Base-by-base conservation (phyloP, 106 monocot species). In the Xerophyta viscosa region DNA sequence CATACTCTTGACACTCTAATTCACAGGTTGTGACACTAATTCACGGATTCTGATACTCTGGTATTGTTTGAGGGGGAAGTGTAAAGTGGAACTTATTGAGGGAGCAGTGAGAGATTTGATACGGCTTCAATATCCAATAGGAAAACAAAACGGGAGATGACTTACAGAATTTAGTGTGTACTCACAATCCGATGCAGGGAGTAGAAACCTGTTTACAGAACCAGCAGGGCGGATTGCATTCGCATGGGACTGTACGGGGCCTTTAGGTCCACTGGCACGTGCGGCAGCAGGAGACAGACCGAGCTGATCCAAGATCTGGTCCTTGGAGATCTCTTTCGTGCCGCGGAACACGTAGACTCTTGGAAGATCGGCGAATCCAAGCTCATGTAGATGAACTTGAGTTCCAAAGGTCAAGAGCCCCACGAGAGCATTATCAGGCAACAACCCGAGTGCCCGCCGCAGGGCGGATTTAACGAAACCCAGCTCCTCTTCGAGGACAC, bases 401-500 rank as follows among this genome's bases (percentile, higher is more conserved):
- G 98, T 99, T 21, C 98, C 98, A 41, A 74, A 99, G 2, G 98
- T 79, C 18, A 99, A 50, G 30, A 99, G 57, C 23, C 98, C 98
- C 11, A 99, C 98, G 8, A 90, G 73, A 1, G 98, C 90, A 56
- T 86, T 76, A 13, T 86, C 98, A 2, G 98, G 98, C 28, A 99
- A 60, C 8, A 99, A 59, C 10, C 82, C 82, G 42, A 99, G 33
- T 17, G 98, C 86, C 20, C 84, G 68, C 27, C 79, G 69, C 90
- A 99, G 76, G 12, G 81, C 79, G 1, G 86, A 86, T 63, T 83
- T 82, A 24, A 90, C 68, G 29, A 68, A 99, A 31, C 61, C 82
- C 2, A 99, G 75, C 62, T 99, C 98, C 69, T 99, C 98, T 56
- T 99, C 98, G 58, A 99, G 79, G 14, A 99, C 20, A 54, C 98